Conservation (phyloP, 2,329 filamentous ascomycete genomes). For the Pseudonectria buxi region DNA sequence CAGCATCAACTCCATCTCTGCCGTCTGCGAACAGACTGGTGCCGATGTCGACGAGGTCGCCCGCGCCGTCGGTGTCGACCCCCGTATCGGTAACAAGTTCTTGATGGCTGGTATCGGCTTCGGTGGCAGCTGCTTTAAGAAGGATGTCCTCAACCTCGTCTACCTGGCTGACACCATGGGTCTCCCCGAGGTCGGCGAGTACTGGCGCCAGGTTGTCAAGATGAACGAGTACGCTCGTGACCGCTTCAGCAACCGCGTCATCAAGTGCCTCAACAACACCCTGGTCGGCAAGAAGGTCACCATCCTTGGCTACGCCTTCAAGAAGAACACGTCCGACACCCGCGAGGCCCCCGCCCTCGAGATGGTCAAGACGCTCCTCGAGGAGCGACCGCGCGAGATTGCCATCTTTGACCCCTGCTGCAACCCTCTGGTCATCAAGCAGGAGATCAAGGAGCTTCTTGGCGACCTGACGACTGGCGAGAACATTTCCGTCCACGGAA, state of each 20-base stretch:
- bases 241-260: constrained; percentile 60
- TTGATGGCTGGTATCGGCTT: constrained; percentile 71
- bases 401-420: constrained; percentile 63
- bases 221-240: constrained; percentile 72
- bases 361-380: constrained; percentile 58
- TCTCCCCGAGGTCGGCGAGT: constrained; percentile 64
- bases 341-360: constrained; percentile 64
- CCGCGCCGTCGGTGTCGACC: constrained; percentile 60
- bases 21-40: constrained; percentile 69
- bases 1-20: constrained; percentile 75
- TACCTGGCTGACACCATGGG: constrained; percentile 67
- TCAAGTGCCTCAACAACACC: constrained; percentile 61
- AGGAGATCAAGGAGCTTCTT: constrained; percentile 43
- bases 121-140: constrained; percentile 75
- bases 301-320: constrained; percentile 71
- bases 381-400: constrained; percentile 57
- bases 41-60: constrained; percentile 71
- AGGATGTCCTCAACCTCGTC: constrained; percentile 67
- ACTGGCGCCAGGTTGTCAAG: constrained; percentile 66
- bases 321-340: constrained; percentile 72
- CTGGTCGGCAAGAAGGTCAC: constrained; percentile 64
- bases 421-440: constrained; percentile 42
- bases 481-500: constrained; percentile 40
- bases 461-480: constrained; percentile 32
- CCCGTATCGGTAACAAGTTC: constrained; percentile 65